These are phyloP conservation scores for Pachyrhizus erosus DNA, from an alignment of 306 rosid species.

Conservation along the genomic window DNA sequence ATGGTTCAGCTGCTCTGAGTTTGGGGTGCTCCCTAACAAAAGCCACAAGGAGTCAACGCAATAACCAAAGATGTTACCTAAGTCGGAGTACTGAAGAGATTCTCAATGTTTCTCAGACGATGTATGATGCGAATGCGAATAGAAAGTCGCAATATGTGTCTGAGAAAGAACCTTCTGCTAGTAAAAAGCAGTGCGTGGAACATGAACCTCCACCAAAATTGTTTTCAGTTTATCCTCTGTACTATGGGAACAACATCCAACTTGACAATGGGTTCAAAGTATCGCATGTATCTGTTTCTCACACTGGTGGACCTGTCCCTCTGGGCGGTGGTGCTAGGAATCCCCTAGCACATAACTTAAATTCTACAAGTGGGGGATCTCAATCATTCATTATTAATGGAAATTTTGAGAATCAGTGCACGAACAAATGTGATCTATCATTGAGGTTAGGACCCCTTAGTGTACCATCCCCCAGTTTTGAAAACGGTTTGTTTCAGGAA, in stretches of 20 bases:
- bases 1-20: slow-evolving; percentile 70
- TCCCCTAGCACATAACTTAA: slow-evolving; percentile 20
- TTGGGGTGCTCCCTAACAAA: slow-evolving; percentile 73
- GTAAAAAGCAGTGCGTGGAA: slow-evolving; percentile 47
- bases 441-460: slow-evolving; percentile 62
- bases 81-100: slow-evolving; percentile 45
- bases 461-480: slow-evolving; percentile 37
- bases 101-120: slow-evolving; percentile 10
- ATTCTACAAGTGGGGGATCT: slow-evolving; percentile 30
- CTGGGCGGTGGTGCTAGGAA: slow-evolving; percentile 30
- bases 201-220: slow-evolving; percentile 37
- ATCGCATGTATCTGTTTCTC: slow-evolving; percentile 35
- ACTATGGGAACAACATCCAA: slow-evolving; percentile 45
- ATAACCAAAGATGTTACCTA: slow-evolving; percentile 65
- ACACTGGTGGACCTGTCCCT: slow-evolving; percentile 39
- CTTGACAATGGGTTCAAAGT: slow-evolving; percentile 8
- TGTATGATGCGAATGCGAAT: slow-evolving; percentile 39
- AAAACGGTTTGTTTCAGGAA: slow-evolving; percentile 26
- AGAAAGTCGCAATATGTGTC: slow-evolving; percentile 29
- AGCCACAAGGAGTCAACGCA: slow-evolving; percentile 72
- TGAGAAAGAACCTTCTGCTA: slow-evolving; percentile 34
- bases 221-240: slow-evolving; percentile 57
- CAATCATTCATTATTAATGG: slow-evolving; percentile 28
- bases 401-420: slow-evolving; percentile 29
- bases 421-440: slow-evolving; percentile 66